Base-by-base conservation (phyloP, 2,329 filamentous ascomycete species). In the Fusarium setosum region DNA sequence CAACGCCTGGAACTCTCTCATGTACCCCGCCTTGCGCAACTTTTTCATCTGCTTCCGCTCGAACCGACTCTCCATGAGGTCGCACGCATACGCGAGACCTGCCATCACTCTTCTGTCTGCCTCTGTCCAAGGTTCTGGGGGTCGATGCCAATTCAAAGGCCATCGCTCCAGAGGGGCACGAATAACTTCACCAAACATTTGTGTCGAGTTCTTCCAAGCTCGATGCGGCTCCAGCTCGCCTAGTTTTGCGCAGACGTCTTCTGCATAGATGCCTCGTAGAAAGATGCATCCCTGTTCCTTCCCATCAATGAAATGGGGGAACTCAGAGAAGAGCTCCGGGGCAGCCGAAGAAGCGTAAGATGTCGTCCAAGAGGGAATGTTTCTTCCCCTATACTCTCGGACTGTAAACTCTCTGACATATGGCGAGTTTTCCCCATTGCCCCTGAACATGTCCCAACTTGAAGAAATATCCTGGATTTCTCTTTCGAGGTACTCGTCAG, bases 51-150 rank as follows among this genome's bases (percentile, higher is more conserved):
- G 29, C n/a, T 32, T 50, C 12, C 54, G 9, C 13, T 51, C 54
- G 13, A 51, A 57, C 12, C 54, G 26, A 18, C 54, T 51, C 31
- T 51, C 54, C 47, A 57, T 51, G 6, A 57, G 38, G 8, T 57
- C 54, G 45, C 54, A 50, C 20, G 45, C 54, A 18, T 48, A 48
- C 0, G 24, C 17, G 17, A 56, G 34, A 1, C 34, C 44, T 8
- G 50, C 29, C 3, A 56, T 15, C 6, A 34, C 9, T 32, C 29
- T 29, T 9, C 26, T 37, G 18, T 40, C 23, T 2, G 15, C 34
- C 11, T 52, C 26, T 13, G 26, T 21, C 18, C 20, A 18, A 23
- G 49, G 49, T 3, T 7, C 12, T 18, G 10, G 49, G 15, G 17
- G 37, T 10, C 3, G 49, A 26, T 23, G 10, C 49, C 37, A 52